phyloP scores from a whole-genome alignment of 2,329 filamentous ascomycete genomes.

The Cladophialophora immunda region DNA sequence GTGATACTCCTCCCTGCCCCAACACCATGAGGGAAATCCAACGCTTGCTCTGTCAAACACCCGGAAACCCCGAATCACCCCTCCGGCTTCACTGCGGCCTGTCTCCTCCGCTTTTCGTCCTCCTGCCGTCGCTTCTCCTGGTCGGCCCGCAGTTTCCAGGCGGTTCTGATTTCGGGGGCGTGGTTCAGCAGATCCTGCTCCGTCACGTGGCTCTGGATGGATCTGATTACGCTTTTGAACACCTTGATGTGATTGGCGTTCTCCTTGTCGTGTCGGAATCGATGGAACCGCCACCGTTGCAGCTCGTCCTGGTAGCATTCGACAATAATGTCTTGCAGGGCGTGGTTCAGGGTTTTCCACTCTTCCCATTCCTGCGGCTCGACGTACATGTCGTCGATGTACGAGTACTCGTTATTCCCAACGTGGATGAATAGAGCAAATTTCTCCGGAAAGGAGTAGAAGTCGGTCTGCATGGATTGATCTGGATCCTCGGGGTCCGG shows the following conservation, averaged over 20 bases:
- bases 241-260: conserved; percentile 89
- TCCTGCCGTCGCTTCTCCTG: conserved; percentile 31
- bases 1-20: not conserved
- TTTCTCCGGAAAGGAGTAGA: conserved; percentile 74
- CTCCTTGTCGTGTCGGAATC: conserved; percentile 90
- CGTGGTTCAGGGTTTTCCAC: conserved; percentile 76
- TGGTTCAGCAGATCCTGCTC: conserved; percentile 79
- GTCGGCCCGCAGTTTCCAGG: conserved; percentile 74
- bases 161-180: conserved; percentile 75
- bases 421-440: conserved; percentile 76
- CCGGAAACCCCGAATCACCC: not conserved
- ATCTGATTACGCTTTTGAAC: conserved; percentile 85
- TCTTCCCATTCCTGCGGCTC: conserved; percentile 82
- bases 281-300: conserved; percentile 77
- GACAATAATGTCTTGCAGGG: conserved; percentile 85
- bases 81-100: conserved; percentile 10
- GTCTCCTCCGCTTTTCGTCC: conserved; percentile 34
- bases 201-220: conserved; percentile 84
- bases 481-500: conserved; percentile 73
- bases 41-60: not conserved
- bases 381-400: conserved; percentile 73
- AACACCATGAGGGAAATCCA: not conserved
- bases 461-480: conserved; percentile 76
- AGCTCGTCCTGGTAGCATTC: conserved; percentile 80
- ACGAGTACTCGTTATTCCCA: conserved; percentile 69